Conservation (phyloP, 2,329 filamentous ascomycete genomes). For the Hortaea sp. region DNA sequence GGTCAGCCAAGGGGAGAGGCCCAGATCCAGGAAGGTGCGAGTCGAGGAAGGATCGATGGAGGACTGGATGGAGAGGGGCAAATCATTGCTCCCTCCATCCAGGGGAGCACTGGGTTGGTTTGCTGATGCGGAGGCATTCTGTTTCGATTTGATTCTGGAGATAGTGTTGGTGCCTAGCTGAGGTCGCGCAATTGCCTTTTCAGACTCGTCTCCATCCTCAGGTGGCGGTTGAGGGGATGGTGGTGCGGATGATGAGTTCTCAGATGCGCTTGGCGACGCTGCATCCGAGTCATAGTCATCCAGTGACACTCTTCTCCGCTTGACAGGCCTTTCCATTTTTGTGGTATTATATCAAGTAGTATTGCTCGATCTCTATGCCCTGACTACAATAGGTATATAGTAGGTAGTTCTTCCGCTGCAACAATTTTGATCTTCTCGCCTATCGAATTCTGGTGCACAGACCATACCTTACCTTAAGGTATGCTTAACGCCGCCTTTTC, state of each 20-base stretch:
- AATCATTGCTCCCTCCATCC: not conserved
- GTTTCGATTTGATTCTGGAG: conserved; percentile 16
- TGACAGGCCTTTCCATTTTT: conserved; percentile 1
- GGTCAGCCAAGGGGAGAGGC: conserved; percentile 60
- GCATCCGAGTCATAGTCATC: not conserved
- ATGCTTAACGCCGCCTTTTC: too few species aligned
- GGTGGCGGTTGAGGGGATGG: not conserved
- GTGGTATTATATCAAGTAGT: too few species aligned
- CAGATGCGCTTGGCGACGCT: not conserved
- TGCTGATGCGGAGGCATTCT: not conserved
- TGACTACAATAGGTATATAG: too few species aligned
- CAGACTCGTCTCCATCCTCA: not conserved
- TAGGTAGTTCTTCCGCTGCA: not conserved
- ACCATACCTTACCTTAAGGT: too few species aligned
- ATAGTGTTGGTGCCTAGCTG: conserved; percentile 4
- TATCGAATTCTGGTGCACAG: not conserved
- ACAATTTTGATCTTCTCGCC: not conserved
- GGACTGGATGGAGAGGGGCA: conserved; percentile 15
- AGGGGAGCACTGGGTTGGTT: not conserved
- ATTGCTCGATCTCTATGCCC: too few species aligned
- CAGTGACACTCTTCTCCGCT: conserved; percentile 1
- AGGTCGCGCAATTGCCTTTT: not conserved
- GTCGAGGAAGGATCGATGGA: conserved; percentile 18
- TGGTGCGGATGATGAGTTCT: not conserved
- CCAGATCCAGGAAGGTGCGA: conserved; percentile 22